A percentile compares a stretch with the other conserved stretches of the same genome.
These are phyloP conservation scores for Fusarium napiforme DNA, from an alignment of 2,329 filamentous ascomycete genomes.

Conservation along the genomic window DNA sequence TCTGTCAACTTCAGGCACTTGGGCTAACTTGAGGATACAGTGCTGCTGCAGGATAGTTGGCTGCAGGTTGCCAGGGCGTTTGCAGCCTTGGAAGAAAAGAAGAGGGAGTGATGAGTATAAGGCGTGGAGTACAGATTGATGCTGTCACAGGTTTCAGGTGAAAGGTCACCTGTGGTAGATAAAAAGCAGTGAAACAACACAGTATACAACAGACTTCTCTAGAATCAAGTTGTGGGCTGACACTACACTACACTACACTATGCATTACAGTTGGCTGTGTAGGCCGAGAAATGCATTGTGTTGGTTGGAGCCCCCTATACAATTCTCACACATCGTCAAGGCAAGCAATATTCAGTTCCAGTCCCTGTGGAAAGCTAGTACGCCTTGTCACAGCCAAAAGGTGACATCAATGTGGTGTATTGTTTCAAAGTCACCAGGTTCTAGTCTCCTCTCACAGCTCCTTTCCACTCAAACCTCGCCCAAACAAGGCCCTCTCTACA, in stretches of 20 bases:
- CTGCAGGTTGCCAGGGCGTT: conserved; percentile 45
- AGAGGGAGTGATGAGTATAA: conserved; percentile 27
- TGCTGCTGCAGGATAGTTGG: conserved; percentile 49
- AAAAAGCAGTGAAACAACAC: neutral
- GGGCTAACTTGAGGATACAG: conserved; percentile 38
- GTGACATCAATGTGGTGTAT: neutral
- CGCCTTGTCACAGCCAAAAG: neutral
- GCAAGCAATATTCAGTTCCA: neutral
- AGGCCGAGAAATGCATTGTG: neutral
- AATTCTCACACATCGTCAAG: neutral
- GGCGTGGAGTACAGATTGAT: neutral
- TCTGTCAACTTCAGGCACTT: neutral
- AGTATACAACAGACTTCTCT: neutral
- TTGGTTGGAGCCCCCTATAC: neutral
- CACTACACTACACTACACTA: neutral
- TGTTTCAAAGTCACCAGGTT: neutral
- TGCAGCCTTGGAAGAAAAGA: conserved; percentile 38
- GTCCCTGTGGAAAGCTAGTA: neutral
- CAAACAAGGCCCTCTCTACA: neutral
- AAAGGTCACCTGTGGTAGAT: neutral
- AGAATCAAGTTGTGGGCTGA: neutral
- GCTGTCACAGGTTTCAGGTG: neutral
- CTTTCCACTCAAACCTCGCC: neutral
- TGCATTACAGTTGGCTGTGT: neutral
- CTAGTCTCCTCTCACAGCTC: neutral